Base-by-base conservation (phyloP, 2,329 filamentous ascomycete species). In the Fusarium sp. region DNA sequence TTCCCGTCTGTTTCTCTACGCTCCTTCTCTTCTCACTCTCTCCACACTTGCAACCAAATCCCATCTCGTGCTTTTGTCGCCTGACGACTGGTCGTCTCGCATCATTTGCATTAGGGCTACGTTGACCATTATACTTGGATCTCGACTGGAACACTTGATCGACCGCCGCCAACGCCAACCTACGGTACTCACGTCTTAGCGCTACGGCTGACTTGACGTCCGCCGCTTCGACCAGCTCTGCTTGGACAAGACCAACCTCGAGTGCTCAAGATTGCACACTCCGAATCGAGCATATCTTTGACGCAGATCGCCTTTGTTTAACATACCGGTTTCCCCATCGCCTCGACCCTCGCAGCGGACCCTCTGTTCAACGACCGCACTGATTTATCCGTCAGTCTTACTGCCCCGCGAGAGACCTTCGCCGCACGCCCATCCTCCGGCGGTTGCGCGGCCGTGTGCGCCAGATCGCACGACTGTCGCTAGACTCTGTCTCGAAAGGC, bases 51-150 rank as follows among this genome's bases (percentile, higher is more conserved):
- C 57, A 58, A 58, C 53, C 50, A 52, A 26, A 55, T 39, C 46
- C 63, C 58, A 63, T 67, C 46, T 49, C 45, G 42, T 71, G 63
- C 72, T 72, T 56, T 52, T 70, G 58, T 71, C 67, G 71, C 74
- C 71, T 63, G 74, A 74, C 74, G 74, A 75, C 74, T 75, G 74
- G 74, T 75, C 74, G 74, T 75, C 74, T 75, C 62, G 74, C 72
- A 71, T 60, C 39, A 44, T 74, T 67, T 73, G 69, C 67, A 71
- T 75, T 75, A 75, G 74, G 74, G 72, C 74, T 75, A 46, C 62
- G 62, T 65, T 65, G 46, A 49, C 53, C 51, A 60, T 65, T 65
- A 53, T 63, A 65, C 62, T 52, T 65, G 62, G 70, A 69, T 58
- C 62, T 68, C 62, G 59, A 67, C 72, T 74, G 70, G 73, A 72